Evolutionary conservation across 1,284 basidiomycete species (phyloP).

Genomic region (Ceratobasidium sp.): DNA sequence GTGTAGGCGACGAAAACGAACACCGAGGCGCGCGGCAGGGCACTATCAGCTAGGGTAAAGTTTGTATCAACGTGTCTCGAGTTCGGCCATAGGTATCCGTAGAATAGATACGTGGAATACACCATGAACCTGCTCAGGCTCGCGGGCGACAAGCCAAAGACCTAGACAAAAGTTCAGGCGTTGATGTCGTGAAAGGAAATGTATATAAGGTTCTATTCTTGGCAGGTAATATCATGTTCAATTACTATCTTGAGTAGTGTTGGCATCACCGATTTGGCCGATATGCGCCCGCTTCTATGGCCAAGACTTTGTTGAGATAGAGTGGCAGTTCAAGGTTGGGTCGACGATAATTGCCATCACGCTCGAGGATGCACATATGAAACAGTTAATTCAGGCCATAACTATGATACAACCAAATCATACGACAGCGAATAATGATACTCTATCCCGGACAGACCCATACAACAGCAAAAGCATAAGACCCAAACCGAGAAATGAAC

Average conservation of each 20-base stretch:
- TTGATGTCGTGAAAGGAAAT: too few relatives aligned
- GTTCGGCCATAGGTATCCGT: too few relatives aligned
- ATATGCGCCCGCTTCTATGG: neutral
- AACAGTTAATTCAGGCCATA: neutral
- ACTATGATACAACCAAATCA: conserved; percentile 19
- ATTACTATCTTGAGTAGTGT: too few relatives aligned
- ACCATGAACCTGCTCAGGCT: too few relatives aligned
- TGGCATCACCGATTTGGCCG: too few relatives aligned
- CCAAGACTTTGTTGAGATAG: too few relatives aligned
- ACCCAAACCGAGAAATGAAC: too few relatives aligned
- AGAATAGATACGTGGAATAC: neutral
- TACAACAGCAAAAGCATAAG: too few relatives aligned
- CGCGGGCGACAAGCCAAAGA: neutral
- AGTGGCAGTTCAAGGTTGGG: too few relatives aligned
- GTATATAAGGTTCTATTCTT: conserved; percentile 1
- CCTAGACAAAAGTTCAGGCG: too few relatives aligned
- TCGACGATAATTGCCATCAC: too few relatives aligned
- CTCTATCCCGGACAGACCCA: conserved; percentile 21
- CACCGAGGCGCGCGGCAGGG: neutral
- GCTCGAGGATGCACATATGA: neutral
- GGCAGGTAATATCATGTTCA: neutral
- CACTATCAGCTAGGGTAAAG: neutral
- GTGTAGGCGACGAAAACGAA: conserved; percentile 6
- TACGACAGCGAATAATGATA: conserved; percentile 32
- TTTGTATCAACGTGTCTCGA: neutral